Percentiles rank a stretch among this genome's conserved stretches.
Conservation (phyloP, 345 rosid species). For the Rhizophora mangle region DNA sequence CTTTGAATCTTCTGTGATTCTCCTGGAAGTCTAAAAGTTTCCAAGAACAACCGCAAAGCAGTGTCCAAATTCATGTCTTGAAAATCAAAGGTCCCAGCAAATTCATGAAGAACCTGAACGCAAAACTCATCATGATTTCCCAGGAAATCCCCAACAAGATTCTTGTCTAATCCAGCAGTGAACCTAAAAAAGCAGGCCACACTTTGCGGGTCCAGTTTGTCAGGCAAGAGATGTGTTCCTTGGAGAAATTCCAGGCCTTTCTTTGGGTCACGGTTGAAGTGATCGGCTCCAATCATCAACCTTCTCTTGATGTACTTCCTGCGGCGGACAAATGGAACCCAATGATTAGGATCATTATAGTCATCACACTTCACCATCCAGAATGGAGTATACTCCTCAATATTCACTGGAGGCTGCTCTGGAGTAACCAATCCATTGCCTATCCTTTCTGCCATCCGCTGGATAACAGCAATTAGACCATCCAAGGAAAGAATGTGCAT, state of each 20-base stretch:
- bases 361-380: slow-evolving; percentile 96
- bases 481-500: slow-evolving; percentile 98
- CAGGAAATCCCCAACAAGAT: slow-evolving; percentile 95
- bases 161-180: slow-evolving; percentile 96
- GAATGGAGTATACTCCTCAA: slow-evolving; percentile 90
- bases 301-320: slow-evolving; percentile 94
- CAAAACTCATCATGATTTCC: slow-evolving; percentile 99
- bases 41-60: slow-evolving; percentile 86
- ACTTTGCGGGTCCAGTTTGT: slow-evolving; percentile 98
- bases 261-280: slow-evolving; percentile 98
- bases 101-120: slow-evolving; percentile 97
- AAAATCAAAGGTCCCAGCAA: slow-evolving; percentile 98
- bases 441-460: slow-evolving; percentile 99
- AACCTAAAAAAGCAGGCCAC: slow-evolving; percentile 98
- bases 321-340: slow-evolving; percentile 92
- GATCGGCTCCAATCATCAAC: slow-evolving; percentile 99
- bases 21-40: slow-evolving; percentile 94
- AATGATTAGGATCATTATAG: slow-evolving; percentile 71
- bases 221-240: slow-evolving; percentile 97
- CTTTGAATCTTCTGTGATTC: slow-evolving; percentile 98
- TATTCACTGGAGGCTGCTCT: slow-evolving; percentile 66
- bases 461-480: slow-evolving; percentile 91
- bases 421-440: slow-evolving; percentile 62
- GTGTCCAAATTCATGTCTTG: slow-evolving; percentile 96
- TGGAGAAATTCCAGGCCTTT: slow-evolving; percentile 98